These are phyloP conservation scores for Grigorovia yakushimaensis DNA, from an alignment of 805 yeast genomes.

Conservation along the genomic window DNA sequence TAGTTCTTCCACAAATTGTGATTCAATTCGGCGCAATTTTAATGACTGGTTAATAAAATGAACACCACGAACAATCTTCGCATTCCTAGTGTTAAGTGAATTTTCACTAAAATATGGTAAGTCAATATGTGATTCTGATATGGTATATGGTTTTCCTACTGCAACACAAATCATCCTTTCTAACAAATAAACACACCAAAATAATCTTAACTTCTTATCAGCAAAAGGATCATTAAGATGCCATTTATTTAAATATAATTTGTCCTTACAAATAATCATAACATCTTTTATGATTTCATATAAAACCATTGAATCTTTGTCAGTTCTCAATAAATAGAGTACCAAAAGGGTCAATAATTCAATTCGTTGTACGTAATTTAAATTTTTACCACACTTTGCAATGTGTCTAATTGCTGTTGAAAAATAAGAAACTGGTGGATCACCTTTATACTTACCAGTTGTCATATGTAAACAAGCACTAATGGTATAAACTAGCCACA, in stretches of 20 bases:
- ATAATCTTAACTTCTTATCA: slow-evolving; percentile 41
- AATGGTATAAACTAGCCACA: slow-evolving; percentile 46
- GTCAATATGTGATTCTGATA: slow-evolving; percentile 42
- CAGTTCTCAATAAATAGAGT: slow-evolving; percentile 49
- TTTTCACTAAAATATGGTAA: slow-evolving; percentile 43
- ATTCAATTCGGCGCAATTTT: slow-evolving; percentile 49
- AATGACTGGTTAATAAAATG: slow-evolving; percentile 50
- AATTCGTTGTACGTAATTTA: slow-evolving; percentile 37
- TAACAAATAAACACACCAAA: slow-evolving; percentile 56
- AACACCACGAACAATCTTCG: slow-evolving; percentile 26
- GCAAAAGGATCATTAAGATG: slow-evolving; percentile 17
- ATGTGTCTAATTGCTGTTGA: slow-evolving; percentile 51
- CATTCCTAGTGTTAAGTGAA: slow-evolving; percentile 21
- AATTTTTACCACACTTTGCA: slow-evolving; percentile 33
- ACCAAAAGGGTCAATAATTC: slow-evolving; percentile 45
- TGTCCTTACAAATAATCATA: slow-evolving; percentile 34
- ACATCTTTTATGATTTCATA: slow-evolving; percentile 47
- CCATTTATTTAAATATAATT: slow-evolving; percentile 21
- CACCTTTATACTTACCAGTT: slow-evolving; percentile 46
- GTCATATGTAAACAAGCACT: slow-evolving; percentile 44
- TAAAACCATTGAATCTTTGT: slow-evolving; percentile 45
- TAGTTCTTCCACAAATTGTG: slow-evolving; percentile 45
- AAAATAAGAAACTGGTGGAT: slow-evolving; percentile 46
- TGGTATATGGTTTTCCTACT: slow-evolving; percentile 46
- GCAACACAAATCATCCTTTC: slow-evolving; percentile 56